Evolutionary conservation across 2,329 filamentous ascomycete species (phyloP).

Genomic region (Aspergillus sp.): DNA sequence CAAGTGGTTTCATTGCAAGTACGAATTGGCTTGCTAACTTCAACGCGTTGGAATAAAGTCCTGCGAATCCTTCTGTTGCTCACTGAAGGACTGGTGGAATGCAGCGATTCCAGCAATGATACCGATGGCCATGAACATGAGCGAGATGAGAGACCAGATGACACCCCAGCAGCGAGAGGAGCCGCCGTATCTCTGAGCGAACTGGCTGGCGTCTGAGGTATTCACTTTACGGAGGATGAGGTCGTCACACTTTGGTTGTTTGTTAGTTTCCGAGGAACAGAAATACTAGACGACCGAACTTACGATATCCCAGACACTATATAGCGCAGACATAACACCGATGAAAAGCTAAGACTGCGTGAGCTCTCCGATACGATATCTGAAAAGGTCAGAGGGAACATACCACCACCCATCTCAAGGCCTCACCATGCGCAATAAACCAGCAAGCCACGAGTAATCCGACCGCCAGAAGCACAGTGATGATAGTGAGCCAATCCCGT

Average conservation of each 20-base stretch:
- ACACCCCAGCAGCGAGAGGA: conserved; percentile 80
- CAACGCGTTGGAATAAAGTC: conserved; percentile 58
- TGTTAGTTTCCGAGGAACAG: conserved; percentile 3
- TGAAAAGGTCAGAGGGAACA: conserved; percentile 24
- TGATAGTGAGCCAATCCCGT: conserved; percentile 73
- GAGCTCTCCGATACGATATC: background rate
- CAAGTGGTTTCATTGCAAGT: background rate
- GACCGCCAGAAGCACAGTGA: conserved; percentile 68
- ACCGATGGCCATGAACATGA: conserved; percentile 68
- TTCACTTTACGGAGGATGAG: conserved; percentile 79
- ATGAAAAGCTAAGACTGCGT: conserved; percentile 62
- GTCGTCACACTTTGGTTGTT: conserved; percentile 63
- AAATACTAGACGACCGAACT: conserved; percentile 23
- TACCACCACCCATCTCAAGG: conserved; percentile 69
- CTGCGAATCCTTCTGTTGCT: conserved; percentile 69
- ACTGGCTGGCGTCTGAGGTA: conserved; percentile 74
- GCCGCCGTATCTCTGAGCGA: conserved; percentile 74
- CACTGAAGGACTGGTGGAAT: conserved; percentile 67
- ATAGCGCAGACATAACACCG: conserved; percentile 77
- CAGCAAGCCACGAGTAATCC: conserved; percentile 71
- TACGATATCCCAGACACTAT: conserved; percentile 79
- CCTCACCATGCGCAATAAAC: conserved; percentile 76
- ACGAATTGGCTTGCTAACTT: background rate
- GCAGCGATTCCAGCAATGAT: conserved; percentile 76
- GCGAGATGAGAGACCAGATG: conserved; percentile 72